Conservation (phyloP, 208 protist species). For the Leishmania tarentolae region DNA sequence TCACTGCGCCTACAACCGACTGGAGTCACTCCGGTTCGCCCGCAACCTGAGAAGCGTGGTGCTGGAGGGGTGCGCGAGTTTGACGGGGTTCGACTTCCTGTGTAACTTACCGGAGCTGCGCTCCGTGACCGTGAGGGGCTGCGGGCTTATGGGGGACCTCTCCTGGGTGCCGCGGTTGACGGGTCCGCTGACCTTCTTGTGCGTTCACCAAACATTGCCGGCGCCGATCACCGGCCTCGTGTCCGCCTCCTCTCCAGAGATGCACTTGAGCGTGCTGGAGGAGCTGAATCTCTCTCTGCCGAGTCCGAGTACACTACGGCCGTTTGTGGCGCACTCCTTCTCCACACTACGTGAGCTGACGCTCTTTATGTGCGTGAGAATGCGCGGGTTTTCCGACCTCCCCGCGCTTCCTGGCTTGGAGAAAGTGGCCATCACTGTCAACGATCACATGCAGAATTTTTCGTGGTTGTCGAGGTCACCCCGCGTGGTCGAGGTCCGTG, state of each 20-base stretch:
- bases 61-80: constrained; percentile 11
- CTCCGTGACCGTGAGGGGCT: constrained; percentile 7
- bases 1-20: constrained; percentile 6
- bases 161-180: constrained; percentile 17
- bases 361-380: constrained; percentile 15
- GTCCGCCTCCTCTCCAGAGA: background rate
- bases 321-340: constrained; percentile 5
- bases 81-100: constrained; percentile 12
- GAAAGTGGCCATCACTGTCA: constrained; percentile 15
- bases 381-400: constrained; percentile 13
- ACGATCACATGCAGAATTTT: constrained; percentile 22
- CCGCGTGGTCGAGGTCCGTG: constrained; percentile 17
- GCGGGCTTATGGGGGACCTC: constrained; percentile 6
- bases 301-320: background rate
- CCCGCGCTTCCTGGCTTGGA: constrained; percentile 22
- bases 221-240: background rate
- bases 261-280: constrained; percentile 4
- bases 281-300: constrained; percentile 13
- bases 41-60: background rate
- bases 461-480: constrained; percentile 19
- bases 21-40: background rate
- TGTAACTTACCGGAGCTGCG: constrained; percentile 14
- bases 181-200: constrained; percentile 8
- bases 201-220: background rate
- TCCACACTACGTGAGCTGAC: constrained; percentile 22